Evolutionary conservation across 768 basidiomycete species (phyloP).

Genomic region (Podaxis rugospora): DNA sequence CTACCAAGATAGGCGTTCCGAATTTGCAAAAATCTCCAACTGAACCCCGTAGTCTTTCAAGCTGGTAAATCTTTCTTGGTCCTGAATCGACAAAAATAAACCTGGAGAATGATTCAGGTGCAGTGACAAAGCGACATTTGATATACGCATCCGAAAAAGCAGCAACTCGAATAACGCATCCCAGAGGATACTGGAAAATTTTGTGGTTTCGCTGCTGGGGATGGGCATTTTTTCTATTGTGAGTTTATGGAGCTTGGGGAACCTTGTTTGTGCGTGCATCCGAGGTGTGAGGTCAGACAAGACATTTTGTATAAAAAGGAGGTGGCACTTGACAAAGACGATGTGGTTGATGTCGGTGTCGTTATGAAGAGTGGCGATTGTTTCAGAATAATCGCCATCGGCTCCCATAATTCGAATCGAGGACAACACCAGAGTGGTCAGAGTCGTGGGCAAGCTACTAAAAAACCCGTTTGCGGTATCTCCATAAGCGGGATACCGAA

Average conservation of each 20-base stretch:
- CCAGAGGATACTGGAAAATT: not conserved
- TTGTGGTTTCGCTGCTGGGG: not conserved
- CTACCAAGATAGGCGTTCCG: not conserved
- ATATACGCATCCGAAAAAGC: not conserved
- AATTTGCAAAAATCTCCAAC: not conserved
- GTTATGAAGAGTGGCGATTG: not conserved
- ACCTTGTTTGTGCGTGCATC: not conserved
- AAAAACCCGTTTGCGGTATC: not conserved
- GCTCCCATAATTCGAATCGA: not conserved
- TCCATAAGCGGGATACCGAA: not conserved
- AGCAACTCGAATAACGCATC: not conserved
- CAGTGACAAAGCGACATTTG: not conserved
- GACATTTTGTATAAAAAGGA: not conserved
- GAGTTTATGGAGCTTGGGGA: not conserved
- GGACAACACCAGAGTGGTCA: not conserved
- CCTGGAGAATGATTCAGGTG: not conserved
- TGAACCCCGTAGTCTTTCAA: not conserved
- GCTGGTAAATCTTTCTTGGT: not conserved
- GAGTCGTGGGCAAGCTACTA: not conserved
- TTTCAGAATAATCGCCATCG: not conserved
- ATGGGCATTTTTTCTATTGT: not conserved
- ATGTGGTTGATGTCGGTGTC: not conserved
- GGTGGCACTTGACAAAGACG: not conserved
- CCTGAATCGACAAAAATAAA: not conserved
- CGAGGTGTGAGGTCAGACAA: not conserved